These are phyloP conservation scores for Globisporangium paddicum DNA, from an alignment of 352 stramenopile species.

Conservation along the genomic window DNA sequence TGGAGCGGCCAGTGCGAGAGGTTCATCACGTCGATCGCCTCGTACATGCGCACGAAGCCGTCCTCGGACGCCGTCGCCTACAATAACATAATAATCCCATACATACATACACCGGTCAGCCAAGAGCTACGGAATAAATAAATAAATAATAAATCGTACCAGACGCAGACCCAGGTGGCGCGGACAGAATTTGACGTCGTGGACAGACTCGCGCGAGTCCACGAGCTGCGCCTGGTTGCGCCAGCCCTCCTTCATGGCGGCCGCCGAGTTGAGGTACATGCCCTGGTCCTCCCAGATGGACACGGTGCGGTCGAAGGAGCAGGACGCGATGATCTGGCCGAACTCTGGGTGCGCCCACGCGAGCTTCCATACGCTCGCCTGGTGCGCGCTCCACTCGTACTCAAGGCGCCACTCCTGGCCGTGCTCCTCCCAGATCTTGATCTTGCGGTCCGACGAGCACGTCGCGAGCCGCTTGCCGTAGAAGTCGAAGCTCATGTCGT, in stretches of 20 bases:
- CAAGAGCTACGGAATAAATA: background rate
- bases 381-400: constrained; percentile 88
- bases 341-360: constrained; percentile 96
- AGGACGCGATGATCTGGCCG: constrained; percentile 93
- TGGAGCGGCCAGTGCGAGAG: constrained; percentile 93
- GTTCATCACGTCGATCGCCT: constrained; percentile 95
- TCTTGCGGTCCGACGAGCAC: constrained; percentile 90
- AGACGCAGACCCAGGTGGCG: constrained; percentile 91
- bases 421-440: constrained; percentile 89
- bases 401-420: constrained; percentile 81
- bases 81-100: background rate
- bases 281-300: constrained; percentile 94
- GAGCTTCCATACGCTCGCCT: constrained; percentile 92
- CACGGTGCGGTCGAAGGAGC: constrained; percentile 91
- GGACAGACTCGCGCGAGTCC: constrained; percentile 91
- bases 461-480: constrained; percentile 90
- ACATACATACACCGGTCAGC: background rate
- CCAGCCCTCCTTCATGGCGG: constrained; percentile 55
- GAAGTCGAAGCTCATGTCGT: constrained; percentile 93
- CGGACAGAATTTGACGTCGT: constrained; percentile 94
- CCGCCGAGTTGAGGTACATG: constrained; percentile 38
- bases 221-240: constrained; percentile 86
- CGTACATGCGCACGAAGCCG: constrained; percentile 94
- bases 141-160: constrained; percentile 21
- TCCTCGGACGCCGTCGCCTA: constrained; percentile 93